phyloP scores from a whole-genome alignment of 2,329 filamentous ascomycete species.

The Colletotrichum sansevieriae region DNA sequence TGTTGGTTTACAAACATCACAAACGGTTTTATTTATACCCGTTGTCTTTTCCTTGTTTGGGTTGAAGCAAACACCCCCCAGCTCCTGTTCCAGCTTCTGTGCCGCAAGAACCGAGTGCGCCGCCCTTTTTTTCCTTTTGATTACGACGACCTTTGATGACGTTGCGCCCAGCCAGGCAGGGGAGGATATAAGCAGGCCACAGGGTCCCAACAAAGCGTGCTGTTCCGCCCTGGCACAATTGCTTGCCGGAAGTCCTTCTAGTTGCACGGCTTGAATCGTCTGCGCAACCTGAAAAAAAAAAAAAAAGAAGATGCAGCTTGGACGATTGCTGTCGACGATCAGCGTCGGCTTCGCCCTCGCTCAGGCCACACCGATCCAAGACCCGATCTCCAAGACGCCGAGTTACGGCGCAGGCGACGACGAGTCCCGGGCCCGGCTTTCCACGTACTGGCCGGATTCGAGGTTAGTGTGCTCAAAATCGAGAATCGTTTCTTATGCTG shows the following conservation, averaged over 20 bases:
- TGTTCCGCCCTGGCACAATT: background rate
- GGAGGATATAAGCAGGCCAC: constrained; percentile 9
- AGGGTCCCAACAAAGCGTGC: background rate
- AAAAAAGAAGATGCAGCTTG: constrained; percentile 18
- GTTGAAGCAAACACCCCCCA: background rate
- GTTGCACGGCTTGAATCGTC: background rate
- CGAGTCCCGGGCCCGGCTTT: background rate
- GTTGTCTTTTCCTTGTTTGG: background rate
- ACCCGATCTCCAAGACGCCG: constrained; percentile 4
- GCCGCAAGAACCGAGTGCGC: constrained; percentile 12
- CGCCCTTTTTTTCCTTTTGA: background rate
- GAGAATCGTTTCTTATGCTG: background rate
- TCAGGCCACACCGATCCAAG: constrained; percentile 30
- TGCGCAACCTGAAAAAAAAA: background rate
- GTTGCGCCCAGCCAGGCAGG: constrained; percentile 26
- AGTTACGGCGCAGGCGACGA: background rate
- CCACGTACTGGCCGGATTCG: constrained; percentile 32
- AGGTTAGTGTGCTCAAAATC: constrained; percentile 3
- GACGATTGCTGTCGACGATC: constrained; percentile 22
- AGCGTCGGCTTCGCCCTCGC: constrained; percentile 20
- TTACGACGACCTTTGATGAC: constrained; percentile 26
- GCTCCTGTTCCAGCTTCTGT: background rate
- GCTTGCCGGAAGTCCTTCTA: no score
- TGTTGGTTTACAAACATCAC: background rate
- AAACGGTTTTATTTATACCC: background rate